Evolutionary conservation across 2,329 filamentous ascomycete genomes (phyloP).

Genomic region (Fusarium sp.): DNA sequence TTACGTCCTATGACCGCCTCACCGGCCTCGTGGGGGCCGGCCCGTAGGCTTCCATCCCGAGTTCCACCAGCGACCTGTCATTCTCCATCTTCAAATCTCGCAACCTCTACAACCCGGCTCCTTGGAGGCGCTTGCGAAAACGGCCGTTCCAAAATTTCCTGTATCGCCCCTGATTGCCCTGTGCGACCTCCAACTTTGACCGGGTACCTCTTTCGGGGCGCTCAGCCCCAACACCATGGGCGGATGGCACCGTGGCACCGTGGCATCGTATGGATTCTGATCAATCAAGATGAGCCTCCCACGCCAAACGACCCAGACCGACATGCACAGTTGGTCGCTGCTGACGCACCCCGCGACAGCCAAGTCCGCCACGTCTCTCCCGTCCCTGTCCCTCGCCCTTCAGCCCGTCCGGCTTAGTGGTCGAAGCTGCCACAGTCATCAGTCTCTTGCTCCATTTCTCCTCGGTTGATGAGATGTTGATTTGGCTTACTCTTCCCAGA

Average conservation of each 20-base stretch:
- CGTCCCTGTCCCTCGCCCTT: conserved; percentile 16
- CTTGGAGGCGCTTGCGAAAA: conserved; percentile 21
- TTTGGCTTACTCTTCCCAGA: conserved; percentile 78
- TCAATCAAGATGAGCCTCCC: conserved; percentile 39
- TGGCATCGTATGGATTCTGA: conserved; percentile 36
- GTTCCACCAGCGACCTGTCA: conserved; percentile 32
- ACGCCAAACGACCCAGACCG: conserved; percentile 39
- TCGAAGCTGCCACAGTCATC: conserved; percentile 50
- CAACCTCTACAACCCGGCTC: conserved; percentile 35
- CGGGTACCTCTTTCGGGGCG: conserved; percentile 38
- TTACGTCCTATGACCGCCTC: conserved; percentile 33
- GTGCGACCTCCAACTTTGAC: conserved; percentile 29
- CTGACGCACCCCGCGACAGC: conserved; percentile 39
- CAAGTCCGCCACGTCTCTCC: conserved; percentile 16
- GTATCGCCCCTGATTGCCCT: conserved; percentile 18
- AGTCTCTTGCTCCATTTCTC: conserved; percentile 29
- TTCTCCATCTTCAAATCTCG: conserved; percentile 37
- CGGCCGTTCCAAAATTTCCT: conserved; percentile 11
- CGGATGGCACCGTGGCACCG: conserved; percentile 38
- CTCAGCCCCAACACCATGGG: conserved; percentile 34
- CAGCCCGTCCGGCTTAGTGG: conserved; percentile 45
- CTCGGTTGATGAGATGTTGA: conserved; percentile 15
- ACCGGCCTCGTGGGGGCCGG: conserved; percentile 29
- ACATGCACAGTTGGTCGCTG: conserved; percentile 36
- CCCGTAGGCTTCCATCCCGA: conserved; percentile 34